Evolutionary conservation across 2,329 filamentous ascomycete genomes (phyloP).

Genomic region (Xylaria sp.): DNA sequence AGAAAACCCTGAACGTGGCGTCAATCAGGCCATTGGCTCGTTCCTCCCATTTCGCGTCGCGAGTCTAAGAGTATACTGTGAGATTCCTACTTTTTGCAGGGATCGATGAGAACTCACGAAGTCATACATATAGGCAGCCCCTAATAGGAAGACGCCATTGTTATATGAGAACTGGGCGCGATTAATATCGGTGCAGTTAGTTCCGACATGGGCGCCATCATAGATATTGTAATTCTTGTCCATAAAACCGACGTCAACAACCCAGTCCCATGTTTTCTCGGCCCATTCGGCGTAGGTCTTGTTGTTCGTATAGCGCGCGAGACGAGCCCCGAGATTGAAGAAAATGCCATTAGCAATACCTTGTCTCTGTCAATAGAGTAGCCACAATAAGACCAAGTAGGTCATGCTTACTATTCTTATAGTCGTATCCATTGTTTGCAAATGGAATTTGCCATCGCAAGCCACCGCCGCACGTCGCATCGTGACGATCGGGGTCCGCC

Average conservation of each 20-base stretch:
- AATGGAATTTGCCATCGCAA: constrained; percentile 72
- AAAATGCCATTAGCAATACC: constrained; percentile 55
- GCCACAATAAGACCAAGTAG: neutral
- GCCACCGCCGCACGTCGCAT: constrained; percentile 64
- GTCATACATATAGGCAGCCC: constrained; percentile 50
- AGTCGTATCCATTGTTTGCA: constrained; percentile 59
- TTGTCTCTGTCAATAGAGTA: constrained; percentile 30
- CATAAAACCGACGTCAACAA: constrained; percentile 53
- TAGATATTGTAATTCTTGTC: constrained; percentile 51
- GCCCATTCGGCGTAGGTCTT: constrained; percentile 68
- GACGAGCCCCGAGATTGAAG: constrained; percentile 59
- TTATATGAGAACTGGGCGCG: constrained; percentile 61
- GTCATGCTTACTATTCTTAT: constrained; percentile 44
- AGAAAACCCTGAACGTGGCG: constrained; percentile 55
- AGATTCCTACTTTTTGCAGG: neutral
- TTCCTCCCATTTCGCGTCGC: constrained; percentile 51
- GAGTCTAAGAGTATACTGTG: constrained; percentile 38
- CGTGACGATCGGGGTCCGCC: constrained; percentile 59
- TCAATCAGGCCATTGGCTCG: constrained; percentile 55
- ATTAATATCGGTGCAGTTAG: constrained; percentile 55
- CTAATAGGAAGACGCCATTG: constrained; percentile 55
- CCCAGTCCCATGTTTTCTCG: constrained; percentile 63
- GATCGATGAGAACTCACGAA: constrained; percentile 41
- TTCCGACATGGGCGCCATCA: constrained; percentile 55
- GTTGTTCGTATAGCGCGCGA: constrained; percentile 68